Conservation (phyloP, 305 asterid species). For the Nicotiana rustica region DNA sequence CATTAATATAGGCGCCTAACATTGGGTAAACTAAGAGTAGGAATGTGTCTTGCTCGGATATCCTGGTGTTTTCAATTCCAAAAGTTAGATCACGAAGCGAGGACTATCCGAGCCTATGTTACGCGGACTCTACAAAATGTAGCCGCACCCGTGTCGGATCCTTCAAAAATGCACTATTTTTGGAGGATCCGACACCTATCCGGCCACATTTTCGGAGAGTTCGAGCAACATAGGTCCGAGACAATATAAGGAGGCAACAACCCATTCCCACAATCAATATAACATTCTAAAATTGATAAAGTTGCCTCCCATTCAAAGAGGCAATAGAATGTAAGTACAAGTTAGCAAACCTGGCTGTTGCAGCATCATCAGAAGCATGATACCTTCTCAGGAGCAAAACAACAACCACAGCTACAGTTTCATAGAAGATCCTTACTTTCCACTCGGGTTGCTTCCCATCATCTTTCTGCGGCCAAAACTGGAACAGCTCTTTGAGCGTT, state of each 20-base stretch:
- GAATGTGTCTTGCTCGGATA: no score
- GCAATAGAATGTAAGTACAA: neutral
- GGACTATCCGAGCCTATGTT: no score
- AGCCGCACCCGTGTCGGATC: no score
- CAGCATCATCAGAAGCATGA: slow-evolving; percentile 98
- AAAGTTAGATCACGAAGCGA: no score
- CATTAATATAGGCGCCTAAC: no score
- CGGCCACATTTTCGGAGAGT: no score
- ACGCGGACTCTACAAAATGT: no score
- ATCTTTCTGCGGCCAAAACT: slow-evolving; percentile 95
- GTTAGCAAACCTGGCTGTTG: slow-evolving; percentile 76
- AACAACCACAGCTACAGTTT: slow-evolving; percentile 63
- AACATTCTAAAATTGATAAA: neutral
- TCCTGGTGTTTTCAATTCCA: no score
- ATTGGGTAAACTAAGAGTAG: no score
- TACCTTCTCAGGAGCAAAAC: slow-evolving; percentile 72
- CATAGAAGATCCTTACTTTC: slow-evolving; percentile 84
- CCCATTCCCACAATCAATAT: neutral
- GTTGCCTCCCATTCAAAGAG: neutral
- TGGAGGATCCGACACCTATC: no score
- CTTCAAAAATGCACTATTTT: no score
- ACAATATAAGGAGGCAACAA: neutral
- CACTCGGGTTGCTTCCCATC: slow-evolving; percentile 86
- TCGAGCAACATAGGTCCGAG: no score
- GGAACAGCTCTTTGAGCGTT: slow-evolving; percentile 86